Base-by-base conservation (phyloP, 2,329 filamentous ascomycete genomes). In the Stagonosporopsis tanaceti region DNA sequence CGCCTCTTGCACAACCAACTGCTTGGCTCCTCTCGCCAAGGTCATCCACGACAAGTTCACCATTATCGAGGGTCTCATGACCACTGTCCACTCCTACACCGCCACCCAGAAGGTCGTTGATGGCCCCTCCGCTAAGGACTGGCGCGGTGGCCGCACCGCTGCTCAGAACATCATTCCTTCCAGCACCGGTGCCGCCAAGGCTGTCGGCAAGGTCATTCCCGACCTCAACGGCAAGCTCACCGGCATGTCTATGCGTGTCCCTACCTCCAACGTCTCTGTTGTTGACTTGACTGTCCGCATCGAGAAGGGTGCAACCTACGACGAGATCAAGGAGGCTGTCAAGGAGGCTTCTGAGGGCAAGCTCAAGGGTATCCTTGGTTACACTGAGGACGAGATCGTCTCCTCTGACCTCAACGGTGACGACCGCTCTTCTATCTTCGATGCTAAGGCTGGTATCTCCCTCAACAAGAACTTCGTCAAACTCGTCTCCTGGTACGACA, bases 1-100 rank as follows among this genome's bases (percentile, higher is more conserved):
- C 86, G 95, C 95, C 75, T 98, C 95, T 73, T 98, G 95, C 92
- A 99, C 95, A 81, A 98, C 95, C 87, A 99, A 99, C 92, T 98
- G 95, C 89, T 85, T 99, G 82, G 95, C 95, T 81, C 95, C 95
- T 79, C 91, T 99, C 68, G 95, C 95, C 85, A 99, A 98, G 91
- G 93, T 98, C 78, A 88, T 99, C 85, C 85, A 99, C 88, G 94
- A 98, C 87, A 96, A 97, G 83, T 99, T 90, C 86, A 89, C 86
- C 81, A 95, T 99, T 80, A 82, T 97, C 77, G 95, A 99, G 88
- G 95, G 94, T 87, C 89, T 98, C 76, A 99, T 99, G 95, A 98
- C 95, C 84, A 99, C 95, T 72, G 88, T 98, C 81, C 95, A 99
- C 90, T 97, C 95, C 76, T 98, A 98, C 90, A 98, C 95, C 75